These are phyloP conservation scores for Hypseocharis bilobata DNA, from an alignment of 441 rosid genomes.

Conservation along the genomic window DNA sequence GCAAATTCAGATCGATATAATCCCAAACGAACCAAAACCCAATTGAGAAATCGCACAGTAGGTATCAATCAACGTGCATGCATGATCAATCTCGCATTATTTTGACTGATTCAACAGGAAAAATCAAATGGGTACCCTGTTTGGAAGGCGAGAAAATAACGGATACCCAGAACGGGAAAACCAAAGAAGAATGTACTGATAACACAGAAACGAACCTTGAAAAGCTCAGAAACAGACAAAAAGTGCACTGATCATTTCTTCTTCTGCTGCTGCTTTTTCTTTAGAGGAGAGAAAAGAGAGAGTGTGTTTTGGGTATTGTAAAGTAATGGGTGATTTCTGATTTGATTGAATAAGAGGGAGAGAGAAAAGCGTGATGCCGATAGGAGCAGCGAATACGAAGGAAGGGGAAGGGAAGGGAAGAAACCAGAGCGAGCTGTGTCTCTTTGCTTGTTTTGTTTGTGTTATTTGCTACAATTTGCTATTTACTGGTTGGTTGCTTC, in stretches of 20 bases:
- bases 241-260: neutral
- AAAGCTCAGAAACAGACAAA: neutral
- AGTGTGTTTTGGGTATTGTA: neutral
- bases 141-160: neutral
- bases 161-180: neutral
- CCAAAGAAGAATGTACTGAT: neutral
- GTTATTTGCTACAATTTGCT: too few relatives aligned
- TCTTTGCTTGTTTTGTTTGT: neutral
- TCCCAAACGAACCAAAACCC: too few relatives aligned
- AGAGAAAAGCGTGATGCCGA: constrained; percentile 45
- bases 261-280: neutral
- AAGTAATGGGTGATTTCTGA: neutral
- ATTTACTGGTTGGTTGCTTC: too few relatives aligned
- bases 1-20: constrained; percentile 12
- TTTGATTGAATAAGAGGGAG: constrained; percentile 19
- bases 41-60: constrained; percentile 9
- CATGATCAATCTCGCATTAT: neutral
- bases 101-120: neutral
- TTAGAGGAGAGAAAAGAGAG: neutral
- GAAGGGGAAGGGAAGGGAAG: constrained; percentile 28
- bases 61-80: constrained; percentile 17
- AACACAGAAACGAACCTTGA: neutral
- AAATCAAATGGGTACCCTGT: neutral
- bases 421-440: too few relatives aligned
- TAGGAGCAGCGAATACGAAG: constrained; percentile 39